Evolutionary conservation across 225 moss, liverwort and hornwort species (phyloP).

Genomic region (Lunularia cruciata): DNA sequence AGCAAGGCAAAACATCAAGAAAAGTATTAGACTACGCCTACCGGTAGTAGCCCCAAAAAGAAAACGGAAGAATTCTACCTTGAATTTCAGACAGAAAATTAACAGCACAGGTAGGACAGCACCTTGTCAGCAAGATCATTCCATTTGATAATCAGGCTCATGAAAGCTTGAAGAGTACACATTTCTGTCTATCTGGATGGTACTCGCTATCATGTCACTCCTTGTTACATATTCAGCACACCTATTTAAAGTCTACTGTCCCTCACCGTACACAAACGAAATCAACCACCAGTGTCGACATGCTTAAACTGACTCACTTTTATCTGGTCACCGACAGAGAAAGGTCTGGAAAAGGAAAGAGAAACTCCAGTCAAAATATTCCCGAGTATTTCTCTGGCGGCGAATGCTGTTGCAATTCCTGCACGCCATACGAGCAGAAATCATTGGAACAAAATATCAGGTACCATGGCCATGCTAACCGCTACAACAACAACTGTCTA

Average conservation of each 20-base stretch:
- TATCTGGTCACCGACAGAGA: conserved; percentile 71
- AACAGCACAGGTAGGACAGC: background rate
- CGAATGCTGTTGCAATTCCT: conserved; percentile 97
- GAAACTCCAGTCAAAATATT: conserved; percentile 78
- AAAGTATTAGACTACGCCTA: no score
- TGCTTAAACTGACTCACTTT: conserved; percentile 33
- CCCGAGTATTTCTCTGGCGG: conserved; percentile 82
- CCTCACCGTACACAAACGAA: no score
- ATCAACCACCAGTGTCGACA: background rate
- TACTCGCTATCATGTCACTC: no score
- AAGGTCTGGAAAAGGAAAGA: conserved; percentile 74
- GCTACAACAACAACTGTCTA: no score
- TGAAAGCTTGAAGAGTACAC: no score
- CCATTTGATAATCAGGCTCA: no score
- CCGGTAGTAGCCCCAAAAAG: background rate
- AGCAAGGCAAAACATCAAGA: background rate
- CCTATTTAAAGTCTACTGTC: no score
- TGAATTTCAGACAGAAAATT: background rate
- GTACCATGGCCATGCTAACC: no score
- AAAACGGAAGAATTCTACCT: background rate
- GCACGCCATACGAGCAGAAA: conserved; percentile 11
- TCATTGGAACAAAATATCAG: background rate
- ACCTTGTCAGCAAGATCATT: no score
- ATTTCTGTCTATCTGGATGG: no score
- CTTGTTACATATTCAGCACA: no score